Evolutionary conservation across 2,329 filamentous ascomycete genomes (phyloP).

Genomic region (Colletotrichum graminicola): DNA sequence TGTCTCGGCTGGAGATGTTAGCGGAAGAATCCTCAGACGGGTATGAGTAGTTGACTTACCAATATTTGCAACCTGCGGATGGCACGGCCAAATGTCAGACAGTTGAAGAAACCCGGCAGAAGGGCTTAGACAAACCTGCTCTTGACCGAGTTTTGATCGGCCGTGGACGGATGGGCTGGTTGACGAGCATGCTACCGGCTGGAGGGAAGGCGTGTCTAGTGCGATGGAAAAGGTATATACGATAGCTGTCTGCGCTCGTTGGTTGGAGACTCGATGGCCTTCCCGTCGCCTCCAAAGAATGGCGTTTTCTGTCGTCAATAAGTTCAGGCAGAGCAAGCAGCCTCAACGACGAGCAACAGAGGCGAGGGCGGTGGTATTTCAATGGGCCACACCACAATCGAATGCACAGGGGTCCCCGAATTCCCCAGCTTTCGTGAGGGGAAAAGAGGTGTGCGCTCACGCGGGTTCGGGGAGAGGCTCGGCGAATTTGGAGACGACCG

Average conservation of each 20-base stretch:
- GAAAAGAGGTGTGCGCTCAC: constrained; percentile 16
- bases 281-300: constrained; percentile 5
- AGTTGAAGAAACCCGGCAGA: background rate
- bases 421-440: constrained; percentile 39
- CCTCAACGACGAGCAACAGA: constrained; percentile 2
- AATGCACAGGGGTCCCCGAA: constrained; percentile 31
- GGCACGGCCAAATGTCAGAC: constrained; percentile 20
- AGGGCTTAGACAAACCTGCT: constrained; percentile 40
- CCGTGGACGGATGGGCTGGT: constrained; percentile 39
- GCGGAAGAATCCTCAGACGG: background rate
- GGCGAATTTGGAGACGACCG: constrained; percentile 33
- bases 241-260: background rate
- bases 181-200: constrained; percentile 37
- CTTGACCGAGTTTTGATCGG: constrained; percentile 42
- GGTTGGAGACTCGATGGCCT: constrained; percentile 14
- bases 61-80: constrained; percentile 40
- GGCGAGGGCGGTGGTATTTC: constrained; percentile 27
- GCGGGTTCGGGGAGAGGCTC: background rate
- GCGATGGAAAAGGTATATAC: background rate
- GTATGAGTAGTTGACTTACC: constrained; percentile 14
- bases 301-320: constrained; percentile 5
- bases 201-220: background rate
- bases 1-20: constrained; percentile 38
- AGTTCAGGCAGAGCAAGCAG: constrained; percentile 2
- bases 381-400: constrained; percentile 6